Conservation (phyloP, 495 filamentous ascomycete species). For the Talaromyces wortmannii region DNA sequence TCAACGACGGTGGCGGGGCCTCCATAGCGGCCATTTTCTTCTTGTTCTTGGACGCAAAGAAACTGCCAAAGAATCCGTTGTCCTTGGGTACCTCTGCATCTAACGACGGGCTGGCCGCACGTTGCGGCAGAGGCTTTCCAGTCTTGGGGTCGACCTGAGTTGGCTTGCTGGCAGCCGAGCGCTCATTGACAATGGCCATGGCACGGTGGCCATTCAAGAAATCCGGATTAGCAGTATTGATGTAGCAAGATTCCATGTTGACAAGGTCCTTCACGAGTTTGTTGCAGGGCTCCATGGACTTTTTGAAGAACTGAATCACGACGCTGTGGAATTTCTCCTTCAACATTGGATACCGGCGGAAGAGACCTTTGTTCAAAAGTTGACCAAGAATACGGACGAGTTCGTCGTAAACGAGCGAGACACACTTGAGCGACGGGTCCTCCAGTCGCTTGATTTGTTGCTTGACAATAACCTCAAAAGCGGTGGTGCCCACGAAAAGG, state of each 20-base stretch:
- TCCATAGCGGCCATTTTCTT: conserved; percentile 99
- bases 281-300: conserved; percentile 93
- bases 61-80: conserved; percentile 90
- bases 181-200: conserved; percentile 96
- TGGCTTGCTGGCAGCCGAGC: conserved; percentile 70
- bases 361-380: conserved; percentile 80
- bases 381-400: conserved; percentile 91
- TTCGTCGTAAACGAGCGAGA: conserved; percentile 95
- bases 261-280: conserved; percentile 94
- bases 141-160: conserved; percentile 99
- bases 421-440: conserved; percentile 95
- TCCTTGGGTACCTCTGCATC: conserved; percentile 49
- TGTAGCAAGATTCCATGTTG: conserved; percentile 90
- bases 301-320: conserved; percentile 96
- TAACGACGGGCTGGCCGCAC: conserved; percentile 60
- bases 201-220: conserved; percentile 95
- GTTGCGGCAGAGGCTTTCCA: conserved; percentile 81
- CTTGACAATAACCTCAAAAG: conserved; percentile 98
- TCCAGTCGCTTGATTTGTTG: conserved; percentile 96
- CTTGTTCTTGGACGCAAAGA: conserved; percentile 98
- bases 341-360: conserved; percentile 82
- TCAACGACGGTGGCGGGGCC: conserved; percentile 82
- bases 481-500: conserved; percentile 94
- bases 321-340: conserved; percentile 97
- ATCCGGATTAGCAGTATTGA: conserved; percentile 98